phyloP scores from a whole-genome alignment of 768 basidiomycete species.

The Suillus sp. region DNA sequence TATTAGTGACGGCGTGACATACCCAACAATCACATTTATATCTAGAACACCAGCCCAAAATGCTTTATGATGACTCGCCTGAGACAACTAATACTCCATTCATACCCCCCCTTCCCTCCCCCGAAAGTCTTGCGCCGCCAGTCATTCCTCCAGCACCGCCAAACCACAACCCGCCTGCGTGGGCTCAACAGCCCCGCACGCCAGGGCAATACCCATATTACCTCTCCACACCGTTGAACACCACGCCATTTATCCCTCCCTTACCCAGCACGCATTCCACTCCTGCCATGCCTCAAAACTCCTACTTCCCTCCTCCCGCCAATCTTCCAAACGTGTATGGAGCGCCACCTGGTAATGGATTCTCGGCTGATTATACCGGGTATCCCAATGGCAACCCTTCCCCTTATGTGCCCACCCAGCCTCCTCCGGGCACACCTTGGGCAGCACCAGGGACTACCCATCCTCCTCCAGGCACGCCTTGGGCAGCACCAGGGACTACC shows the following conservation, averaged over 20 bases:
- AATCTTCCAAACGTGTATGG: conserved; percentile 29
- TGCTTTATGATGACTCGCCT: conserved; percentile 34
- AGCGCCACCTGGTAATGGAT: conserved; percentile 14
- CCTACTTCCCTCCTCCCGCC: conserved; percentile 35
- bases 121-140: conserved; percentile 36
- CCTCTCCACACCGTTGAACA: conserved; percentile 40
- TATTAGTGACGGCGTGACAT: conserved; percentile 25
- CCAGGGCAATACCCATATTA: conserved; percentile 43
- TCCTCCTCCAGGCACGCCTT: conserved; percentile 18
- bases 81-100: conserved; percentile 39
- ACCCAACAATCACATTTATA: conserved; percentile 27
- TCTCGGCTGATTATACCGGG: conserved; percentile 36
- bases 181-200: conserved; percentile 37
- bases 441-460: conserved; percentile 20
- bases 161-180: conserved; percentile 31
- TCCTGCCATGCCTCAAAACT: conserved; percentile 32
- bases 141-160: conserved; percentile 34
- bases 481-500: conserved; percentile 19
- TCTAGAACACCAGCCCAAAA: conserved; percentile 19
- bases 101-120: conserved; percentile 42
- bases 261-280: conserved; percentile 32
- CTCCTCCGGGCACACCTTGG: conserved; percentile 21
- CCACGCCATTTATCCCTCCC: conserved; percentile 41
- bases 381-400: conserved; percentile 30
- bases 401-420: conserved; percentile 29